Percentiles rank a stretch among this genome's conserved stretches.
phyloP scores from a whole-genome alignment of 2,329 filamentous ascomycete genomes.

The Drechslerella coelobrocha region DNA sequence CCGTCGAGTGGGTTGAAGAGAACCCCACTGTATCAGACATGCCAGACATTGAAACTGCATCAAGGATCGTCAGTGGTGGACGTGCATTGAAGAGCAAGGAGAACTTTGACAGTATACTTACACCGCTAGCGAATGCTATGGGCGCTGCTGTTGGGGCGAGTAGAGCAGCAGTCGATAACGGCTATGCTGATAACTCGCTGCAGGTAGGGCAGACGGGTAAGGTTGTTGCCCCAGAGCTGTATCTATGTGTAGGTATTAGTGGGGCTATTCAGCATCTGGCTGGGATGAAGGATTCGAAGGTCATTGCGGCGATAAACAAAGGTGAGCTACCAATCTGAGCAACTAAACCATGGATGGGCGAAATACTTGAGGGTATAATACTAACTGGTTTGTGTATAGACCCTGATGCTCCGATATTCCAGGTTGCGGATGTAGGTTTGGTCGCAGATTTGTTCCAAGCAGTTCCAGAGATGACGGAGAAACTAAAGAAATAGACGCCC shows the following conservation, averaged over 20 bases:
- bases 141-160: constrained; percentile 96
- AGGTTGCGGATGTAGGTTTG: constrained; percentile 92
- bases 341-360: no score
- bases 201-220: constrained; percentile 99
- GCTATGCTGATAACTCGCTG: constrained; percentile 96
- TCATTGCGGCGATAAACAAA: constrained; percentile 99
- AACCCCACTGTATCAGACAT: constrained; percentile 91
- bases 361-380: neutral
- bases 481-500: constrained; percentile 69
- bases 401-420: constrained; percentile 94
- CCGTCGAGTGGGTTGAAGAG: constrained; percentile 90
- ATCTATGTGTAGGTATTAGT: constrained; percentile 93
- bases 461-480: constrained; percentile 93
- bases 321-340: constrained; percentile 38
- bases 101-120: constrained; percentile 91
- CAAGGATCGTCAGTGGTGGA: constrained; percentile 88
- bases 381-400: constrained; percentile 61
- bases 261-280: constrained; percentile 98
- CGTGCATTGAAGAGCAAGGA: constrained; percentile 97
- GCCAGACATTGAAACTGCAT: constrained; percentile 88
- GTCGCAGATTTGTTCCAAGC: constrained; percentile 83
- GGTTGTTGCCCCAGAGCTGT: constrained; percentile 94
- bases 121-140: constrained; percentile 87
- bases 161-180: constrained; percentile 92
- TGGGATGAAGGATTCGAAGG: constrained; percentile 99